A percentile compares a stretch with the other conserved stretches of the same genome.
phyloP scores from a whole-genome alignment of 345 rosid genomes.

The Euphorbia tirucalli region DNA sequence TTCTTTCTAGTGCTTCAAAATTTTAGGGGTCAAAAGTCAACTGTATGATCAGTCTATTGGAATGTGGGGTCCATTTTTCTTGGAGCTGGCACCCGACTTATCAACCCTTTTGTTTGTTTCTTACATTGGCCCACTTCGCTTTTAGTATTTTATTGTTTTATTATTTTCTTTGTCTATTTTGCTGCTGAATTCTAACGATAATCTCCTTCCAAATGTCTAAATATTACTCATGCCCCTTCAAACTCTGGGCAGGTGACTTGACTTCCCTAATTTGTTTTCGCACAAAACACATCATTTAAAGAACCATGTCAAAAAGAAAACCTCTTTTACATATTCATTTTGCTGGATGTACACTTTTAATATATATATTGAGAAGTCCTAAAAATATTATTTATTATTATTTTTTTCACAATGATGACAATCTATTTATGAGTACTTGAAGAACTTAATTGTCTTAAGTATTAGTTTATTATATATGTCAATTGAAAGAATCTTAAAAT shows the following conservation, averaged over 20 bases:
- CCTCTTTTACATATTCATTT: background rate
- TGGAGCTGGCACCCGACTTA: background rate
- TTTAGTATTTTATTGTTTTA: background rate
- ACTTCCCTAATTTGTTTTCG: background rate
- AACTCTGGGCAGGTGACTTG: background rate
- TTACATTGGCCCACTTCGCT: background rate
- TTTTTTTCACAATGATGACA: background rate
- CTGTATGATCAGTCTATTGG: background rate
- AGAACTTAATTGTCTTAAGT: background rate
- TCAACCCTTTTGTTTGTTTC: slow-evolving; percentile 2
- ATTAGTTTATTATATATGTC: too few species aligned
- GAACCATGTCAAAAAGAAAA: background rate
- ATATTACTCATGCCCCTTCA: too few species aligned
- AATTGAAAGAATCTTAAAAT: background rate
- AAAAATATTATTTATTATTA: too few species aligned
- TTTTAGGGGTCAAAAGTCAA: slow-evolving; percentile 8
- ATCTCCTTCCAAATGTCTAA: background rate
- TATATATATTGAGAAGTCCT: background rate
- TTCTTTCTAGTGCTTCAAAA: background rate
- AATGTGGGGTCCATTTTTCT: slow-evolving; percentile 3
- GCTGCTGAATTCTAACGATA: background rate
- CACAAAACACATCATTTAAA: background rate
- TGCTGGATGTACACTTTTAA: background rate
- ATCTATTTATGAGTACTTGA: background rate
- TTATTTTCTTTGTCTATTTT: background rate